phyloP scores from a whole-genome alignment of 2,329 filamentous ascomycete species.

The Colletotrichum tropicale region DNA sequence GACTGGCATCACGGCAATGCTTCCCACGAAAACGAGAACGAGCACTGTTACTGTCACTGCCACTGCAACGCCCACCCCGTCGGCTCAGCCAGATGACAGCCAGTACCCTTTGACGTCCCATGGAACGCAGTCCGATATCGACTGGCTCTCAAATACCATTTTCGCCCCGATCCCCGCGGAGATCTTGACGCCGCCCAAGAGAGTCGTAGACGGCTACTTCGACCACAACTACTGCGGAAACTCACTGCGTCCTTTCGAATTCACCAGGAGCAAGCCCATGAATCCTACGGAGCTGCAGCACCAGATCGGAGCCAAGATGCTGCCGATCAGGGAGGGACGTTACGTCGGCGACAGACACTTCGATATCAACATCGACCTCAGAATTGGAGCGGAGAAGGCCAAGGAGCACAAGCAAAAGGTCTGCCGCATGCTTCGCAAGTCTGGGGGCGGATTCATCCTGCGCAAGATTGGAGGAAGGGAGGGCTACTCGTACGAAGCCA shows the following conservation, averaged over 20 bases:
- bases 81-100: neutral
- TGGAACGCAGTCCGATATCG: neutral
- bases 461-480: neutral
- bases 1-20: neutral
- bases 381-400: neutral
- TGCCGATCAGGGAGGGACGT: neutral
- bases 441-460: neutral
- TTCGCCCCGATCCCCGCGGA: neutral
- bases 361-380: neutral
- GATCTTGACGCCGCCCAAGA: neutral
- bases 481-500: neutral
- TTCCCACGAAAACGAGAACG: neutral
- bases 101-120: neutral
- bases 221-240: neutral
- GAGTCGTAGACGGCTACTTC: neutral
- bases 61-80: neutral
- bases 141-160: neutral
- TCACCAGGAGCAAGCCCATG: neutral
- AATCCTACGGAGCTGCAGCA: neutral
- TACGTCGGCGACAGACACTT: neutral
- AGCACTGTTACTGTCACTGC: neutral
- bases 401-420: neutral
- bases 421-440: neutral
- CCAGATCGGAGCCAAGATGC: neutral
- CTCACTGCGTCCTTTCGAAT: neutral